Base-by-base conservation (phyloP, 2,329 filamentous ascomycete genomes). In the Aspergillus novoparasiticus region DNA sequence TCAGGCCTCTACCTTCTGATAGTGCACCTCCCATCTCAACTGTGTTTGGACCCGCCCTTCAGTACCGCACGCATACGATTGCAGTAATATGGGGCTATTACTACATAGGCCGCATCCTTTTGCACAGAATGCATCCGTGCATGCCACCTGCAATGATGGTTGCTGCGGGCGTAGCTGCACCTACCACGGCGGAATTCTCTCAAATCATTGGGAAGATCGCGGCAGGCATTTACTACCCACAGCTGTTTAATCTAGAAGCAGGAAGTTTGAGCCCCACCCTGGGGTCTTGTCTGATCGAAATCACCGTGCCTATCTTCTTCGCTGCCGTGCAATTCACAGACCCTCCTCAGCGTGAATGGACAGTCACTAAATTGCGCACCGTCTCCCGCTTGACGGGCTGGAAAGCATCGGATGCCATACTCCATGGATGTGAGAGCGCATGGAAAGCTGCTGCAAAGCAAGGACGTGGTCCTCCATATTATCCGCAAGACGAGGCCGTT, bases 111-210 rank as follows among this genome's bases (percentile, higher is more conserved):
- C 84, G 93, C 54, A 94, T 98, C 62, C 85, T 94, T 59, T 85
- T 95, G n/a, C 83, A 94, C 63, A 86, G 95, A 39, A 85, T 89
- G 1, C 94, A 97, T 69, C 95, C 95, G 0, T 87, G 86, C 28
- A 97, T 97, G 93, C 94, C 94, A 0, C 93, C 94, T 0, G 89
- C 94, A 10, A 91, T 93, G 41, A 93, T 96, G 87, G 87, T 93
- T 71, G 93, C 95, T 3, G 93, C 93, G 0, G 90, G 90, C 9
- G 84, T 96, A 66, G 88, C 91, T 11, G 92, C 93, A 0, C 81
- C 82, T 16, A 86, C 90, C 57, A 97, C 94, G 0, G 86, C 84
- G 3, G 80, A 80, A 0, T 91, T 88, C 76, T 91, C 93, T 1
- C 88, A 88, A 64, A 85, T 89, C 66, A 88, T 97, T 63, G 94